A percentile compares a stretch with the other conserved stretches of the same genome.
Conservation (phyloP, 768 basidiomycete genomes). For the Tremella yokohamensis region DNA sequence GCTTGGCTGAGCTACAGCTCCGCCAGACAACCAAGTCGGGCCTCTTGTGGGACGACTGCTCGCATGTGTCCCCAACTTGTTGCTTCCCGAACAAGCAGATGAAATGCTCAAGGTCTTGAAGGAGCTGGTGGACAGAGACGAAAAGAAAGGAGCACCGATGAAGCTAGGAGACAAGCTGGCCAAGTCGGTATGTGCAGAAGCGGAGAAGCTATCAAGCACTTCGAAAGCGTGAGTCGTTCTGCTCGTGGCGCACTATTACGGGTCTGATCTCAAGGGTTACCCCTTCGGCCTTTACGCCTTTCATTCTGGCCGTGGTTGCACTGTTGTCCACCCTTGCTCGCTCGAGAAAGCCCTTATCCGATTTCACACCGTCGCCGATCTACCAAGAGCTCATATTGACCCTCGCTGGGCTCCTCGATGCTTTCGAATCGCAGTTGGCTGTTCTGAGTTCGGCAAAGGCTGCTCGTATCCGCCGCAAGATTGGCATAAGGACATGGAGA, state of each 20-base stretch:
- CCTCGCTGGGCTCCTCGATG: conserved; percentile 39
- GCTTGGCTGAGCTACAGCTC: conserved; percentile 26
- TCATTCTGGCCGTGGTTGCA: conserved; percentile 27
- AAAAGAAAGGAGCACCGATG: conserved; percentile 53
- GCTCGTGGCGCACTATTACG: no score
- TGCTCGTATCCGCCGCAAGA: conserved; percentile 21
- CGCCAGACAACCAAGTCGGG: conserved; percentile 31
- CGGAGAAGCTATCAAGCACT: conserved; percentile 59
- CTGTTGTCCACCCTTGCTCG: conserved; percentile 25
- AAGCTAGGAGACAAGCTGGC: conserved; percentile 65
- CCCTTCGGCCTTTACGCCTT: conserved; percentile 31
- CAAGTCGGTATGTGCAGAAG: conserved; percentile 71
- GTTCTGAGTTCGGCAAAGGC: conserved; percentile 32
- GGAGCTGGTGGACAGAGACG: conserved; percentile 36
- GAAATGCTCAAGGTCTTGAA: conserved; percentile 33
- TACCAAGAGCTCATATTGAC: conserved; percentile 36
- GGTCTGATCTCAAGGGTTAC: conserved; percentile 18
- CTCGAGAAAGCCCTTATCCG: conserved; percentile 17
- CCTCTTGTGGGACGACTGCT: conserved; percentile 26
- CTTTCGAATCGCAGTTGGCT: conserved; percentile 24
- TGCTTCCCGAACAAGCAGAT: conserved; percentile 31
- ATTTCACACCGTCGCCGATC: conserved; percentile 20
- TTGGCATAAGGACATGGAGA: conserved; percentile 34
- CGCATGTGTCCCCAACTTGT: conserved; percentile 22
- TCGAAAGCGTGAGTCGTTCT: conserved; percentile 58